Base-by-base conservation (phyloP, 257 asterid species). In the Fraxinus pennsylvanica region DNA sequence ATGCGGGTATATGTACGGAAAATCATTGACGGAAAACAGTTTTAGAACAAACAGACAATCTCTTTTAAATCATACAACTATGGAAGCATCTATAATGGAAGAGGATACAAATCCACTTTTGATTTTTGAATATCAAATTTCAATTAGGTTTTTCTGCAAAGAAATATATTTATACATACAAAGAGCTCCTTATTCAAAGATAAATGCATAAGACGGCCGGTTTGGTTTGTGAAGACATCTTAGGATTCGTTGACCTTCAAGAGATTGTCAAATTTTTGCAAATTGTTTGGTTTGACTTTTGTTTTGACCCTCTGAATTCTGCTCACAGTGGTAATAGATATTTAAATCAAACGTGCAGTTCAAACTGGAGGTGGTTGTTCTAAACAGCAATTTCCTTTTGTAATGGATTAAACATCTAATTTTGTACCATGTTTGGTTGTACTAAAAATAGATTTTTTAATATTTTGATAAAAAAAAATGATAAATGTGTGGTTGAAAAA, bases 71-170 rank as follows among this genome's bases (percentile, higher is more conserved):
- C 67, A 21, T 22, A 61, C 6, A 25, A 61, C 68, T 3, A 25
- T 63, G 17, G 69, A 63, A 63, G 35, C 69, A 22, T 63, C 69
- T 25, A 63, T 63, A 63, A 63, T 63, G 69, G 69, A 63, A 22
- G 69, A 9, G 69, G 69, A 63, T 63, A 27, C 13, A 25, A 25
- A 6, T 25, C 69, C 69, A 63, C 69, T 63, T 63, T 27, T 25
- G 35, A 25, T 63, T 10, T 63, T 63, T 63, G 69, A 63, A 63
- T 25, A 25, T 63, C 69, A 22, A 63, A 63, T 63, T 63, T 63
- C 69, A 27, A 63, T 63, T 63, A 63, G 69, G 69, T 63, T 63
- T 63, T 63, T 63, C 69, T 63, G 33, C 69, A 63, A 25, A 61
- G 4, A 6, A 61, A 25, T 22, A 15, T 17, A 54, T 59, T 17